Evolutionary conservation across 306 rosid genomes (phyloP), one percentile per base, ranked within the genome.

Genomic region (Fragaria ananassa): DNA sequence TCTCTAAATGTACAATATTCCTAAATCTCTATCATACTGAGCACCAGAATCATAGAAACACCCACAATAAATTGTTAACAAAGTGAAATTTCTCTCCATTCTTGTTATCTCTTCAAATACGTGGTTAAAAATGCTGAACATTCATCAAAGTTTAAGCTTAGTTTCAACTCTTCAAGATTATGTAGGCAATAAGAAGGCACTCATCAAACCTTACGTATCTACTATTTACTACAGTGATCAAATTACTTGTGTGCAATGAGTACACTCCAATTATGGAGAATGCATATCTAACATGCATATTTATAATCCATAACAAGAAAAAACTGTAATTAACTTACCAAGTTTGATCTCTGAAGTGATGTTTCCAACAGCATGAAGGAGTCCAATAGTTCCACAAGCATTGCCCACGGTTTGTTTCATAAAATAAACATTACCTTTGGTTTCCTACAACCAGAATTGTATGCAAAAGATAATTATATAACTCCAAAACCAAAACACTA

Each of bases 321-420:
- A 41, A 62, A 61, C 21, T 54, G 29, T 51, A 41, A 34, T 75
- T 3, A 5, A 65, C 92, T 86, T 81, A 93, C 98, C 70, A 73
- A 91, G 85, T 83, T 90, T 91, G 81, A 91, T 78, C 87, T 88
- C 87, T n/a, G 93, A 87, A 39, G 90, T 90, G 79, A 90, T 70
- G 83, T 93, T 93, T 71, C 97, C 97, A 72, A 93, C 82, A 72
- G 98, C 98, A 85, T 93, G 98, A 68, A 93, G 97, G 74, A 93
- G 96, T 66, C 98, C 98, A 83, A 93, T 74, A 39, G 98, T 93
- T 85, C 98, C 98, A 85, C 98, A 93, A 67, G 98, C 98, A 80
- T 93, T 93, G 23, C 93, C 94, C 79, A 93, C 96, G 19, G 98
- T 93, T 88, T 93, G 98, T 88, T 84, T 89, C 97, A 88, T 84